phyloP scores from a whole-genome alignment of 169 alveolate genomes.

The Theileria annulata region DNA sequence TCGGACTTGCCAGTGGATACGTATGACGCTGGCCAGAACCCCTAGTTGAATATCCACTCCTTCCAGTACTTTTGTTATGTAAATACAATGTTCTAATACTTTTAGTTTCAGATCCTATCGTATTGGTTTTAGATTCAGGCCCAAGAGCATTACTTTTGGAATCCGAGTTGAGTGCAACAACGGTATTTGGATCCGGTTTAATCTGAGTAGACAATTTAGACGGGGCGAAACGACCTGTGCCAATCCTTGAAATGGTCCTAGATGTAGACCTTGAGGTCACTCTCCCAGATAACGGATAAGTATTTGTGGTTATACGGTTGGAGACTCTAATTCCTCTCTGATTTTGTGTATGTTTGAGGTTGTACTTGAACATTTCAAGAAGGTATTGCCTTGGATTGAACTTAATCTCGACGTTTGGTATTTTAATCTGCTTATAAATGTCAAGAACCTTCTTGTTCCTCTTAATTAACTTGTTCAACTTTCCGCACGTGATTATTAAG shows the following conservation, averaged over 20 bases:
- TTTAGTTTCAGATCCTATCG: neutral
- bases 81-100: neutral
- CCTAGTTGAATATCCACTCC: neutral
- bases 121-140: neutral
- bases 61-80: neutral
- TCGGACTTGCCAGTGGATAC: neutral
- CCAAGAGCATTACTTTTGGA: no score
- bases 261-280: neutral
- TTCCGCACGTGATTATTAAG: constrained; percentile 44
- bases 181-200: neutral
- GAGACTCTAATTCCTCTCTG: constrained; percentile 5
- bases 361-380: neutral
- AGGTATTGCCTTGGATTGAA: constrained; percentile 21
- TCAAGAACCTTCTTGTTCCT: constrained; percentile 14
- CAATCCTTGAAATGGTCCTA: neutral
- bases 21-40: neutral
- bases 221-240: neutral
- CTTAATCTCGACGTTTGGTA: constrained; percentile 14
- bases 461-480: constrained; percentile 6
- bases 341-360: neutral
- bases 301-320: neutral
- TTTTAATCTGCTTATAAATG: constrained; percentile 3
- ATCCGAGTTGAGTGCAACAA: neutral
- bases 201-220: neutral
- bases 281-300: neutral